Evolutionary conservation across 495 filamentous ascomycete species (phyloP), one percentile per base, ranked within the genome.

Genomic region (Xylaria grammica): DNA sequence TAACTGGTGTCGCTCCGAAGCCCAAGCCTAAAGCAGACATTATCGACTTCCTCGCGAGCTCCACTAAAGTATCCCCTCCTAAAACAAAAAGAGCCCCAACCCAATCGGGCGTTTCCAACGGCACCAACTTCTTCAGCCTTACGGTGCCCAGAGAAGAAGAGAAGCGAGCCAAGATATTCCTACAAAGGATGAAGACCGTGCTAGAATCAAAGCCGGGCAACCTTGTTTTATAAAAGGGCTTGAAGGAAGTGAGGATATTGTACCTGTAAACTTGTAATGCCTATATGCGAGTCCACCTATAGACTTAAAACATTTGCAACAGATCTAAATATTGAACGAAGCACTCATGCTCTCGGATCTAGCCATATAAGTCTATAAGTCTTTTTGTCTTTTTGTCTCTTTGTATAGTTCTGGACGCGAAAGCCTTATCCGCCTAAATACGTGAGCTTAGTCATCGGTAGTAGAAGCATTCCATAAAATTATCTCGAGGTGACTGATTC

Each of bases 191-290:
- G 38, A 96, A 96, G 85, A 78, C 79, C 20, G 83, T 93, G 24
- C 77, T 99, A 68, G 94, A 95, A 77, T 83, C 81, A 49, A 90
- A 97, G 77, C 93, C 95, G 17, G 93, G 88, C 19, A 82, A 88
- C 56, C 77, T 98, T 52, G 87, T 98, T 50, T 78, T 87, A 65
- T 89, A 67, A 80, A 49, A 81, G 53, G 20, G 44, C 10, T 60
- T 27, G 45, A 34, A 61, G 19, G 27, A 45, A 11, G 40, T 15
- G 27, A 26, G 22, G 29, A 59, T 40, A 27, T 22, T 73, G 71
- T 71, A 71, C 27, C 65, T 73, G 66, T 71, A 73, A 30, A 69
- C 45, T 64, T 73, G 62, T 66, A 67, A 50, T 50, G 55, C 48
- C 38, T 27, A 29, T 52, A 51, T 22, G 59, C 48, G 24, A 34